A percentile compares a stretch with the other conserved stretches of the same genome.
Conservation (phyloP, 371 early-diverging fungal genomes). For the Funneliformis caledonium region DNA sequence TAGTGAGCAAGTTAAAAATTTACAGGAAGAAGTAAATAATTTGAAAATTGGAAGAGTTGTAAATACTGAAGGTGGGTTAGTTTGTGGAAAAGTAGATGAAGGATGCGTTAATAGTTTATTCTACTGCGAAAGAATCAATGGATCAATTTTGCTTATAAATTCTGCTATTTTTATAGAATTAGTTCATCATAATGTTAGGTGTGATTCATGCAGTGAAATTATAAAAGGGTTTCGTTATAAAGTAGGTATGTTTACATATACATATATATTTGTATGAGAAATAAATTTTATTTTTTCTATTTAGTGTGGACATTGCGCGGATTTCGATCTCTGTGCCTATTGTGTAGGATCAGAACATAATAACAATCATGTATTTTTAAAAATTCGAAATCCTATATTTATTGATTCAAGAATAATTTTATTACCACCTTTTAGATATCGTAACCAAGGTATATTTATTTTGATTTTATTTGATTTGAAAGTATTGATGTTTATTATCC, state of each 20-base stretch:
- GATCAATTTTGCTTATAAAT: no score
- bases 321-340: slow-evolving; percentile 15
- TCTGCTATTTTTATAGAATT: neutral
- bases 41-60: neutral
- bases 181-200: neutral
- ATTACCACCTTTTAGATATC: neutral
- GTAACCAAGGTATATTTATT: neutral
- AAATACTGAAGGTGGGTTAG: neutral
- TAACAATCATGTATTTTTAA: neutral
- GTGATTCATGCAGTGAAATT: neutral
- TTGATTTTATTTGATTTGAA: neutral
- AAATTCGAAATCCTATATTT: neutral
- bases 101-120: no score
- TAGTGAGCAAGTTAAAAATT: neutral
- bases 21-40: neutral
- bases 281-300: neutral
- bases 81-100: no score
- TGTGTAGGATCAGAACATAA: slow-evolving; percentile 1
- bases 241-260: neutral
- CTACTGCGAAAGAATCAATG: no score
- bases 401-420: neutral
- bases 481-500: neutral
- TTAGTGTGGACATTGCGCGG: slow-evolving; percentile 11
- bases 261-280: neutral
- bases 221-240: slow-evolving; percentile 18